phyloP scores from a whole-genome alignment of 139 green algal species.

The Picochlorum sp. region DNA sequence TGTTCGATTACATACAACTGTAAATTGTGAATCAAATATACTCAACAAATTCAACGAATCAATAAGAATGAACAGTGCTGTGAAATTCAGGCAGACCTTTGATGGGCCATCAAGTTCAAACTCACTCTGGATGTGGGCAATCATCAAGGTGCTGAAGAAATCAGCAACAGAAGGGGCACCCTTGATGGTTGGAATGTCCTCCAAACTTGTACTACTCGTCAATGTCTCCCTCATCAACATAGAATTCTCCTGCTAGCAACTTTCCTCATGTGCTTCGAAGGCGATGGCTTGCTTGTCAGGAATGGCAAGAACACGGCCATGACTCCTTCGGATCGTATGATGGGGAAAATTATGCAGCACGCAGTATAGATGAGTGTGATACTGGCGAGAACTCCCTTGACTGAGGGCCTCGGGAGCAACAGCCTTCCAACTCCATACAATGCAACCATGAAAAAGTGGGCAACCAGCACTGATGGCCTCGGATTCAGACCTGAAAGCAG shows the following conservation, averaged over 20 bases:
- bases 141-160: too few species aligned
- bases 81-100: not conserved
- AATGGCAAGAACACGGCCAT: conserved; percentile 66
- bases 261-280: conserved; percentile 7
- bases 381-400: conserved; percentile 45
- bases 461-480: conserved; percentile 74
- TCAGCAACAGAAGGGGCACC: too few species aligned
- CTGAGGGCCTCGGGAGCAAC: conserved; percentile 70
- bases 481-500: conserved; percentile 88
- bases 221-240: conserved; percentile 45
- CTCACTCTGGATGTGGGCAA: not conserved
- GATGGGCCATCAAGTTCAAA: conserved; percentile 1
- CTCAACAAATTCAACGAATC: too few species aligned
- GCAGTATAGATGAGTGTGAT: conserved; percentile 54
- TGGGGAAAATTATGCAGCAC: conserved; percentile 81
- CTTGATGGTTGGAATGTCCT: not conserved
- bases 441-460: conserved; percentile 95
- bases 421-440: conserved; percentile 82
- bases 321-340: conserved; percentile 62
- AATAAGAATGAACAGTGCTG: too few species aligned
- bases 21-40: too few species aligned
- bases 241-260: conserved; percentile 38
- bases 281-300: conserved; percentile 46
- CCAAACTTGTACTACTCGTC: conserved; percentile 11
- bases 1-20: too few species aligned